Evolutionary conservation across 441 rosid species (phyloP).

Genomic region (Euphorbia celastroides): DNA sequence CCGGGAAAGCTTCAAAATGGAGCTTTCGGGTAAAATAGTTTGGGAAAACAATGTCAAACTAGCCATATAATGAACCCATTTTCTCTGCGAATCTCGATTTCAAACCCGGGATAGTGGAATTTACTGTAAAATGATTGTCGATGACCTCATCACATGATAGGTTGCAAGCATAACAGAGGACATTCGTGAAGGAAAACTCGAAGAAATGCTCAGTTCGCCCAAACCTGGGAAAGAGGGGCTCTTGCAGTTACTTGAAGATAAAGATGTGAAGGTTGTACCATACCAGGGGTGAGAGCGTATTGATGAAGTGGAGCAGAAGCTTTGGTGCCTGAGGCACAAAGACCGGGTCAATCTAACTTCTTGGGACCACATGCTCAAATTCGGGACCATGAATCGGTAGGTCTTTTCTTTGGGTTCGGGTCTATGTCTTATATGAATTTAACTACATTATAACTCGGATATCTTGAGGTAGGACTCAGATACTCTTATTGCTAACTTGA

Average conservation of each 20-base stretch:
- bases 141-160: constrained; percentile 28
- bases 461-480: too few species aligned
- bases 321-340: constrained; percentile 51
- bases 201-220: constrained; percentile 19
- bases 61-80: too few species aligned
- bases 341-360: constrained; percentile 63
- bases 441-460: too few species aligned
- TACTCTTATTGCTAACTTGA: too few species aligned
- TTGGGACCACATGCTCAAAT: constrained; percentile 52
- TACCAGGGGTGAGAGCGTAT: constrained; percentile 69
- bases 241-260: constrained; percentile 40
- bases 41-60: too few species aligned
- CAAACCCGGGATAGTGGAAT: not conserved
- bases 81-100: too few species aligned
- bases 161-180: constrained; percentile 73
- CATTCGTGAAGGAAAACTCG: constrained; percentile 39
- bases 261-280: constrained; percentile 40
- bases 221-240: constrained; percentile 74
- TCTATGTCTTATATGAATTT: too few species aligned
- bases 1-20: too few species aligned
- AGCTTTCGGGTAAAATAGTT: too few species aligned
- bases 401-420: too few species aligned
- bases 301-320: constrained; percentile 57
- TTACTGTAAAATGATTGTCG: not conserved
- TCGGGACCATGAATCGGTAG: constrained; percentile 11